These are phyloP conservation scores for Dendrobium officinale DNA, from an alignment of 106 monocot genomes.

Conservation along the genomic window DNA sequence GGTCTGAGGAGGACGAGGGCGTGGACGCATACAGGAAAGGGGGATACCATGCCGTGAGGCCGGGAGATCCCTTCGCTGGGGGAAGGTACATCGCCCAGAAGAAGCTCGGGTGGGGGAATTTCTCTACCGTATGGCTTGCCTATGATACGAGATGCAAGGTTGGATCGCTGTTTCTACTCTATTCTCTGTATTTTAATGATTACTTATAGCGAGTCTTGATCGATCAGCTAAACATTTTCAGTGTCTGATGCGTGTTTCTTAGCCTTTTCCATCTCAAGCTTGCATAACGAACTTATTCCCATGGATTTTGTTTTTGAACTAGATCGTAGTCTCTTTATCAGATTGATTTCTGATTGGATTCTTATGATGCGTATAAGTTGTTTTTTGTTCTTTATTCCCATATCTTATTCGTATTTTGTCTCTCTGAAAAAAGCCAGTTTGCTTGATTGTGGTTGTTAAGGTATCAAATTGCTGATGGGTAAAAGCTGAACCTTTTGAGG, in stretches of 20 bases:
- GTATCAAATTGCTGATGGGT: not conserved
- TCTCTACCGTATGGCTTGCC: constrained; percentile 80
- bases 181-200: not conserved
- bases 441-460: not conserved
- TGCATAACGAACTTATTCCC: not conserved
- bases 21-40: constrained; percentile 81
- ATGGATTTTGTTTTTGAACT: not conserved
- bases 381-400: not conserved
- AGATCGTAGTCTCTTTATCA: not conserved
- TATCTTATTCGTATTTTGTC: no score
- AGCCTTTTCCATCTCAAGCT: not conserved
- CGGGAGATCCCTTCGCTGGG: constrained; percentile 68
- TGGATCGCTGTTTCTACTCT: not conserved
- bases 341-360: not conserved
- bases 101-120: constrained; percentile 70
- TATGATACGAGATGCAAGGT: constrained; percentile 41
- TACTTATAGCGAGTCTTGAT: not conserved
- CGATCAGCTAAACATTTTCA: not conserved
- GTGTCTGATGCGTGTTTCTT: not conserved
- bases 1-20: constrained; percentile 77
- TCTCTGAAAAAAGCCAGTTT: not conserved
- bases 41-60: constrained; percentile 86
- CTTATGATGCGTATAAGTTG: not conserved
- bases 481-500: not conserved
- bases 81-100: constrained; percentile 68